These are phyloP conservation scores for Pestalotiopsis sp. DNA, from an alignment of 2,329 filamentous ascomycete genomes.

Conservation along the genomic window DNA sequence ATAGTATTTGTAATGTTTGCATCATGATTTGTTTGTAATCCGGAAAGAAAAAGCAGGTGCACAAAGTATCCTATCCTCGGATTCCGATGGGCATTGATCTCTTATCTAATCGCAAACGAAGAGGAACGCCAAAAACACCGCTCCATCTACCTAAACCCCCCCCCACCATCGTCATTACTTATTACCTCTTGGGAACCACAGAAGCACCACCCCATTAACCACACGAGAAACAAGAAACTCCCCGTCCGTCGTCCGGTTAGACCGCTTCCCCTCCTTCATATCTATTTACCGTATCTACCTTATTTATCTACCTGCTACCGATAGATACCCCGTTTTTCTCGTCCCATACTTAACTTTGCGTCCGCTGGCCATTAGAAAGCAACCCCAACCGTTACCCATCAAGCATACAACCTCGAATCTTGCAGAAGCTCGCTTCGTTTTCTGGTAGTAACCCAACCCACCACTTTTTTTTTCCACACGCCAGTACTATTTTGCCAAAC, in stretches of 20 bases:
- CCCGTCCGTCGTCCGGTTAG: slow-evolving; percentile 2
- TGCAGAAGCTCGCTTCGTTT: not conserved
- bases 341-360: not conserved
- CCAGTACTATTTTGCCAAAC: no score
- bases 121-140: not conserved
- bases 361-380: not conserved
- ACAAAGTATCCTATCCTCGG: not conserved
- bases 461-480: no score
- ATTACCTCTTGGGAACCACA: slow-evolving; percentile 2
- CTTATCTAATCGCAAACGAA: slow-evolving; percentile 1
- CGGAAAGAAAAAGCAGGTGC: not conserved
- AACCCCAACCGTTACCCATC: not conserved
- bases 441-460: no score
- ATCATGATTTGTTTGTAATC: not conserved
- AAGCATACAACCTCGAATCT: not conserved
- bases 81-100: not conserved
- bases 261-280: not conserved
- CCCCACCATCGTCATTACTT: slow-evolving; percentile 11
- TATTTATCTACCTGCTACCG: not conserved
- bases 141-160: not conserved
- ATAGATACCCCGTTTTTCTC: not conserved
- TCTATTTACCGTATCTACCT: not conserved
- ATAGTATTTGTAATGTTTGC: not conserved
- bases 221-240: slow-evolving; percentile 5
- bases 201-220: not conserved